Base-by-base conservation (phyloP, 2,329 filamentous ascomycete genomes). In the Cordyceps cateniannulata region DNA sequence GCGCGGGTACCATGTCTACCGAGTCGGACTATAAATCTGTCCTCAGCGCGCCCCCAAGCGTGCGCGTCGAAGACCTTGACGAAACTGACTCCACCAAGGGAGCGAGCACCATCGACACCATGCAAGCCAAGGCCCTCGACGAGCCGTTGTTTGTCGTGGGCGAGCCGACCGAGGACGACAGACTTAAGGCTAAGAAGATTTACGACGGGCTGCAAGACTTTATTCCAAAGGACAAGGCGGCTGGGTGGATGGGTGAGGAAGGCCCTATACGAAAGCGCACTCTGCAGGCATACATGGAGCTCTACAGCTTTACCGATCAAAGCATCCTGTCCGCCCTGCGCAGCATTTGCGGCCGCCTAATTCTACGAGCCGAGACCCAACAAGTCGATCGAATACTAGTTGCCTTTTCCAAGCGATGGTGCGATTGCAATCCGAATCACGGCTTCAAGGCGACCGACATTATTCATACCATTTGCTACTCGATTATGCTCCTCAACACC, bases 381-480 rank as follows among this genome's bases (percentile, higher is more conserved):
- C 93, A 99, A 73, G 91, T 99, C 22, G 95, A 99, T 72, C 89
- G 95, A 38, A 93, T 99, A 62, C 77, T 99, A 64, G 90, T 96
- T 68, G 88, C 90, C 22, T 93, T 98, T 68, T 91, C 95, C 3
- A 86, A 85, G 65, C 82, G 93, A 63, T 99, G 95, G 95, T 96
- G 91, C 72, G 85, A 90, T 66, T 97, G 93, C 79, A 99, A 99
- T 71, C 85, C 90, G 0, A 88, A 87, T 48, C 92, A 99, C 73
- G 93, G 93, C 16, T 99, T 98, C 81, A 97, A 95, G 74, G 85
- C 89, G 60, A 85, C 81, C 66, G 91, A 98, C 76, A 89, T 98
- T 52, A 93, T 99, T 20, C 93, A 99, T 72, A 97, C 93, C 25
- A 96, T 98, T 65, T 96, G 91, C 75, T 99, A 98, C 74, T 97